Conservation (phyloP, 192 early-diverging fungal species). For the Coemansia sp. region DNA sequence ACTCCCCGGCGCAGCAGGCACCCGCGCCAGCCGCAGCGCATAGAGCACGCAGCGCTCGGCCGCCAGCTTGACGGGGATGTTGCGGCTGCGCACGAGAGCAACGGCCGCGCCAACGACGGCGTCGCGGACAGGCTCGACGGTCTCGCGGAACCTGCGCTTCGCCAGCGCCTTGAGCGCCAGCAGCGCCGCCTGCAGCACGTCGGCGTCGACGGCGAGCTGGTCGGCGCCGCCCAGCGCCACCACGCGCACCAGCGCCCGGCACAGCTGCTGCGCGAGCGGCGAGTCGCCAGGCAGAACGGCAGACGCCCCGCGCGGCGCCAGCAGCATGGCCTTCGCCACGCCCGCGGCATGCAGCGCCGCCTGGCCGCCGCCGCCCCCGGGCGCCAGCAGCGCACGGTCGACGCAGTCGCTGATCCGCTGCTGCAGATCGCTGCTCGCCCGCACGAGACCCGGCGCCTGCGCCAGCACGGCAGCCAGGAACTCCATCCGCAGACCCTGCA, state of each 20-base stretch:
- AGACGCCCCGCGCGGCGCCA: not conserved
- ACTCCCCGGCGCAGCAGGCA: conserved; percentile 4
- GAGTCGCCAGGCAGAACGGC: conserved; percentile 3
- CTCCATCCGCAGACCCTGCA: conserved; percentile 70
- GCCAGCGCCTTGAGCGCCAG: conserved; percentile 59
- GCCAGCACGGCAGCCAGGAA: conserved; percentile 72
- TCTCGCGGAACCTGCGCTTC: conserved; percentile 51
- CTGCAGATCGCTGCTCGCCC: conserved; percentile 58
- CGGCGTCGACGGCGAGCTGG: not conserved
- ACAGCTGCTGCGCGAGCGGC: not conserved
- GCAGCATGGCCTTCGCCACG: conserved; percentile 32
- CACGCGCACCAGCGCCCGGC: conserved; percentile 23
- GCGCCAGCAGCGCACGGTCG: conserved; percentile 61
- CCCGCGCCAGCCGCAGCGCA: conserved; percentile 60
- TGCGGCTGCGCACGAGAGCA: conserved; percentile 73
- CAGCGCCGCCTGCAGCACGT: conserved; percentile 57
- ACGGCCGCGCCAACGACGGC: conserved; percentile 67
- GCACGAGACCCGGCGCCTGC: conserved; percentile 51
- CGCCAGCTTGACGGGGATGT: conserved; percentile 80
- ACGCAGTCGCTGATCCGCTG: conserved; percentile 62
- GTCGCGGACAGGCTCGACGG: conserved; percentile 55
- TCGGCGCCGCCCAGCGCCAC: conserved; percentile 15
- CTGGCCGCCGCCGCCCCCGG: conserved; percentile 27
- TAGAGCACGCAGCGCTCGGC: conserved; percentile 80
- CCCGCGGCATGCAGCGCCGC: conserved; percentile 24